Conservation (phyloP, 2,329 filamentous ascomycete genomes). For the Beauveria scarabaeidicola region DNA sequence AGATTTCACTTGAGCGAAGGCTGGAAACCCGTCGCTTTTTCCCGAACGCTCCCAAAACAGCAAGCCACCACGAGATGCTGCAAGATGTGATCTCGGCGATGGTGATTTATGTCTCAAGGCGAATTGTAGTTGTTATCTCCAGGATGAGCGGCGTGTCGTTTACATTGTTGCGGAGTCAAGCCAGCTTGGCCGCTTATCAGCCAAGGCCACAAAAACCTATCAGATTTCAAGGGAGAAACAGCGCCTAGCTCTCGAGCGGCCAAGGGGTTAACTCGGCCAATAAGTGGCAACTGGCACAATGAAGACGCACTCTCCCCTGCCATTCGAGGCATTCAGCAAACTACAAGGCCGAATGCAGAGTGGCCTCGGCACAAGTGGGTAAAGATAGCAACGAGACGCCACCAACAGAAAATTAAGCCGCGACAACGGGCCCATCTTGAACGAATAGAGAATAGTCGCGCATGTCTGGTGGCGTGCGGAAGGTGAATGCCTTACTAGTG, state of each 20-base stretch:
- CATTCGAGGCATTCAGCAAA: too few species aligned
- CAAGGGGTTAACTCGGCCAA: not conserved
- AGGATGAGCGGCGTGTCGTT: not conserved
- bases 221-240: not conserved
- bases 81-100: conserved; percentile 5
- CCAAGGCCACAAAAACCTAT: not conserved
- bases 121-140: not conserved
- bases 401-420: too few species aligned
- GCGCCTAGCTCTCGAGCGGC: not conserved
- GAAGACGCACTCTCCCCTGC: not conserved
- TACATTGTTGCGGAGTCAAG: not conserved
- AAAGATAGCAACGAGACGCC: not conserved
- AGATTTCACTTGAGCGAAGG: not conserved
- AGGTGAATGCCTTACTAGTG: too few species aligned
- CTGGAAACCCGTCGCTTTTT: not conserved
- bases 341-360: not conserved
- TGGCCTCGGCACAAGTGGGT: not conserved
- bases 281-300: not conserved
- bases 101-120: not conserved
- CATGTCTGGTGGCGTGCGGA: not conserved
- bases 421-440: not conserved
- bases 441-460: not conserved
- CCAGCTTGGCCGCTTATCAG: not conserved
- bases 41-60: too few species aligned
- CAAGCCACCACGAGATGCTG: conserved; percentile 7